A percentile compares a stretch with the other conserved stretches of the same genome.
phyloP scores from a whole-genome alignment of 371 early-diverging fungal genomes.

The Mucor piriformis region DNA sequence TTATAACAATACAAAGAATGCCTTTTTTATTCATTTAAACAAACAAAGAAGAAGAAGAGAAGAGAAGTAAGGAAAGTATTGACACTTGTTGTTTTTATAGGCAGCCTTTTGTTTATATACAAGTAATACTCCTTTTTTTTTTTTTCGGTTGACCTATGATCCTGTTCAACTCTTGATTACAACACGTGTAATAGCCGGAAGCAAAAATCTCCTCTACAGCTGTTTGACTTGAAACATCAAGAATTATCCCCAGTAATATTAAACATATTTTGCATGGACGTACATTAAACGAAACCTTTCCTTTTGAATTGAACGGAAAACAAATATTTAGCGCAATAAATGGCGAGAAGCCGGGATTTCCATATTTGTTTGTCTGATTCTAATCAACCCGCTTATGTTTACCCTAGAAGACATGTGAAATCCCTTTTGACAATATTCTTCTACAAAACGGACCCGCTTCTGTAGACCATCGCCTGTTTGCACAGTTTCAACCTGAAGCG shows the following conservation, averaged over 20 bases:
- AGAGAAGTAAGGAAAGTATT: constrained; percentile 1
- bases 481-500: too few species aligned
- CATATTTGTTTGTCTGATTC: not conserved
- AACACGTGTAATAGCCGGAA: not conserved
- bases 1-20: constrained; percentile 13
- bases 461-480: too few species aligned
- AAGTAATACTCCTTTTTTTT: constrained; percentile 1
- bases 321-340: not conserved
- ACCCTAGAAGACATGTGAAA: not conserved
- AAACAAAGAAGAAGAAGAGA: not conserved
- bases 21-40: constrained; percentile 7
- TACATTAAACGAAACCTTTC: not conserved
- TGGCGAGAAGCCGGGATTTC: constrained; percentile 4
- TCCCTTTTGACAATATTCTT: not conserved
- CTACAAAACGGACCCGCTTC: too few species aligned
- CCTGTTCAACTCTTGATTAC: constrained; percentile 2
- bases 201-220: not conserved
- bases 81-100: not conserved
- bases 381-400: not conserved
- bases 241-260: not conserved
- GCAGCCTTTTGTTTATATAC: not conserved
- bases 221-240: not conserved
- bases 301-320: constrained; percentile 6
- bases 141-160: constrained; percentile 6
- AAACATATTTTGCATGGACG: too few species aligned